These are phyloP conservation scores for Lipomyces starkeyi DNA, from an alignment of 805 yeast species.

Conservation along the genomic window DNA sequence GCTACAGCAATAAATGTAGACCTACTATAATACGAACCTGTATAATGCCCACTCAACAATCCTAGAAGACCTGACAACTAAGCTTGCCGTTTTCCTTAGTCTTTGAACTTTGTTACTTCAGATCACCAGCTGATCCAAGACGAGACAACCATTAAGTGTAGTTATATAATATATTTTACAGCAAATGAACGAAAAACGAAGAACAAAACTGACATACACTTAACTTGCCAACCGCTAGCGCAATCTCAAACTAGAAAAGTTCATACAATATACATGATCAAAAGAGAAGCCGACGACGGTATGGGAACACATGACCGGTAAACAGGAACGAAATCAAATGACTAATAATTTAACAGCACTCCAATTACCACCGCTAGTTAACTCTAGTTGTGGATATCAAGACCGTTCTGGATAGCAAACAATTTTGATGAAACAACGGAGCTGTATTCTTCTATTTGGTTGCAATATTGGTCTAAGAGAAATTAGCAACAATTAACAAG, in stretches of 20 bases:
- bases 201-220: background rate
- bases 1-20: too few relatives aligned
- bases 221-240: background rate
- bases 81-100: background rate
- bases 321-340: background rate
- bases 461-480: conserved; percentile 61
- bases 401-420: conserved; percentile 62
- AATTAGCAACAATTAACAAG: background rate
- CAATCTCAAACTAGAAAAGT: background rate
- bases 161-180: background rate
- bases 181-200: background rate
- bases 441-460: conserved; percentile 72
- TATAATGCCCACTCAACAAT: too few relatives aligned
- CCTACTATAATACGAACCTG: too few relatives aligned
- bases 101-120: background rate
- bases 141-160: background rate
- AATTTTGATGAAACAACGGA: conserved; percentile 69
- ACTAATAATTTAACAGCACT: background rate
- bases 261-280: background rate
- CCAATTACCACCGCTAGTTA: background rate
- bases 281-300: background rate
- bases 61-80: too few relatives aligned
- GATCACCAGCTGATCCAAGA: background rate
- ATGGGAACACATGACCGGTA: background rate
- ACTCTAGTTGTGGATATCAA: conserved; percentile 6